Evolutionary conservation across 2,329 filamentous ascomycete species (phyloP), one percentile per base, ranked within the genome.

Genomic region (Diaporthe sp.): DNA sequence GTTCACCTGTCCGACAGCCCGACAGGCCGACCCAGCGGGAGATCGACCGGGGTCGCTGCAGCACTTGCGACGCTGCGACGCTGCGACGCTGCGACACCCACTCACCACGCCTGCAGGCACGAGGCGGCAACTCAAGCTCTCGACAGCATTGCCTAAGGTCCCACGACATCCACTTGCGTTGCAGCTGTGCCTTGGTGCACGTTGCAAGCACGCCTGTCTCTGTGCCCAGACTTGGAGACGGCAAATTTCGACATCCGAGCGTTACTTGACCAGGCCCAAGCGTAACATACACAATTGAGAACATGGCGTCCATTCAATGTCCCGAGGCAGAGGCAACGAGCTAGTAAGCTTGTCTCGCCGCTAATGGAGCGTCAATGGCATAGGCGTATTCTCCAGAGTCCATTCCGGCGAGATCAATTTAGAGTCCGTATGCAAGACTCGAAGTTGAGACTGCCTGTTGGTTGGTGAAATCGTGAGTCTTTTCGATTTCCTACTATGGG

Each of bases 41-140:
- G 60, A 65, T 47, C 60, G 39, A 65, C 60, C 17, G 39, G 25
- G 9, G 25, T 22, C 44, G 61, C 25, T 65, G 61, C 61, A 37
- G 12, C 37, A 39, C 37, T 34, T 34, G 34, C 34, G 34, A 44
- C 39, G 60, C 7, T 22, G 60, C 25, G 34, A 44, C 39, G 60
- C 7, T 22, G 60, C 25, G 42, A 68, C 34, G 8, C n/a, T 25
- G 49, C 10, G 2, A 55, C 31, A 20, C 53, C 31, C 53, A 37
- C 55, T 22, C 37, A 47, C 57, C 49, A 70, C 28, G 47, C 39
- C 17, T 25, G 28, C 28, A 3, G 17, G 15, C 42, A 47, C 42
- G 42, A 47, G 20, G 39, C 28, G n/a, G 42, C 28, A 34, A 15
- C 25, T 53, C 7, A 37, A 42, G 10, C 47, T 55, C 15, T 70